These are phyloP conservation scores for Penicillium brevicompactum DNA, from an alignment of 2,329 filamentous ascomycete genomes.

Conservation along the genomic window DNA sequence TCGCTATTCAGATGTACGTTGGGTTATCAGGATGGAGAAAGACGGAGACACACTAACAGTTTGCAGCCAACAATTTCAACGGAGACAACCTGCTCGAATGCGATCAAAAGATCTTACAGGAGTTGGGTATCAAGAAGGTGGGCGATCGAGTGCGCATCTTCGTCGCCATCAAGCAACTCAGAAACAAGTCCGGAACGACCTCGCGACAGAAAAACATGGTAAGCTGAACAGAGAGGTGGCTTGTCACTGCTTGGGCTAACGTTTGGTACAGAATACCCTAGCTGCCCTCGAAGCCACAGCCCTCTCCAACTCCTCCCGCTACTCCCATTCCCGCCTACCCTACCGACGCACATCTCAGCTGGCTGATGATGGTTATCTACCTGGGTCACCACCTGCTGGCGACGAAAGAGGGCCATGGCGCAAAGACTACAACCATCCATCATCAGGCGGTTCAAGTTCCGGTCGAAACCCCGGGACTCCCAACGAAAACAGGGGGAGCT, in stretches of 20 bases:
- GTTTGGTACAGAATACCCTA: constrained; percentile 71
- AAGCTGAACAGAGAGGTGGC: constrained; percentile 35
- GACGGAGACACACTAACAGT: constrained; percentile 20
- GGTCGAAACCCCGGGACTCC: constrained; percentile 63
- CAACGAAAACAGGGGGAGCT: constrained; percentile 65
- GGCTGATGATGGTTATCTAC: constrained; percentile 51
- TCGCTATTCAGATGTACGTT: constrained; percentile 71
- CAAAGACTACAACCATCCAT: constrained; percentile 56
- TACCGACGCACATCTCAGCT: constrained; percentile 65
- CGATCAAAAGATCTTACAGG: constrained; percentile 93
- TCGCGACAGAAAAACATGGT: constrained; percentile 86
- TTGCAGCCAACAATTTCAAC: constrained; percentile 84
- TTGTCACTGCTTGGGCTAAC: constrained; percentile 15
- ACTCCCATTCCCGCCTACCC: constrained; percentile 57
- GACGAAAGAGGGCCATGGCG: constrained; percentile 50
- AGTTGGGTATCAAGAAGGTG: constrained; percentile 98
- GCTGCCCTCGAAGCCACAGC: constrained; percentile 71
- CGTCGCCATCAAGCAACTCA: constrained; percentile 78
- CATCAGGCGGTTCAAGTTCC: constrained; percentile 55
- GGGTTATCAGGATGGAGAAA: background rate
- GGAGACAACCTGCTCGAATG: constrained; percentile 96
- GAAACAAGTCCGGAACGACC: constrained; percentile 74
- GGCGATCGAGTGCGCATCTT: constrained; percentile 93
- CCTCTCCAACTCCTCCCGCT: constrained; percentile 65
- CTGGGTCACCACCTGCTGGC: constrained; percentile 67